Base-by-base conservation (phyloP, 768 basidiomycete species). In the Suillus decipiens region DNA sequence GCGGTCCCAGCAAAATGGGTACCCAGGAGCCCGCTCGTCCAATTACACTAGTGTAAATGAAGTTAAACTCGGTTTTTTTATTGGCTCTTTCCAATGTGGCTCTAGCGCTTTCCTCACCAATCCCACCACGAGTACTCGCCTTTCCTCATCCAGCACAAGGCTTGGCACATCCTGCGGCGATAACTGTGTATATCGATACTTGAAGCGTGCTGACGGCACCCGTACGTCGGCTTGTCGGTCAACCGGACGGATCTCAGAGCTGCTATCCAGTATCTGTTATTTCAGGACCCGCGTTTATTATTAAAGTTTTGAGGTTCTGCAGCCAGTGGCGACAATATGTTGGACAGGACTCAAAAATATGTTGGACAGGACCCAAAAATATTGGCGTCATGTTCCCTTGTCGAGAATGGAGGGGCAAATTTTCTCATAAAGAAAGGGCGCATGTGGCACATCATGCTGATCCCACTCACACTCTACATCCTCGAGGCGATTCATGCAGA, bases 131-230 rank as follows among this genome's bases (percentile, higher is more conserved):
- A 33, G 17, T 33, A 19, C 31, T n/a, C 5, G 19, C 51, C 11
- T 53, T 53, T 34, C 51, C 51, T 33, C 33, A 53, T 53, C 19
- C 19, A 53, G 19, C 31, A 50, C 15, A 53, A 53, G 33, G 51
- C 33, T 53, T 19, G 31, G 17, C 31, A 33, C 50, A 19, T 19
- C 31, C 31, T 31, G 24, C 31, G 17, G 17, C 51, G 31, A 34
- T 53, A 53, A 53, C 19, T 33, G 33, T n/a, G 51, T 53, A 11
- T 1, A 53, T 53, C 10, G 31, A 33, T 19, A 19, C 24, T 17
- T 24, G 14, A 50, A 17, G 19, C 17, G 17, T 53, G 19, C 0
- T 53, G 31, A 34, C 5, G 6, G 33, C 33, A 11, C 33, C 33
- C 51, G 33, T 33, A 11, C 19, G 10, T 33, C 33, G 51, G 19